A percentile compares a stretch with the other conserved stretches of the same genome.
Evolutionary conservation across 306 rosid species (phyloP).

Genomic region (Pyrus bretschneideri): DNA sequence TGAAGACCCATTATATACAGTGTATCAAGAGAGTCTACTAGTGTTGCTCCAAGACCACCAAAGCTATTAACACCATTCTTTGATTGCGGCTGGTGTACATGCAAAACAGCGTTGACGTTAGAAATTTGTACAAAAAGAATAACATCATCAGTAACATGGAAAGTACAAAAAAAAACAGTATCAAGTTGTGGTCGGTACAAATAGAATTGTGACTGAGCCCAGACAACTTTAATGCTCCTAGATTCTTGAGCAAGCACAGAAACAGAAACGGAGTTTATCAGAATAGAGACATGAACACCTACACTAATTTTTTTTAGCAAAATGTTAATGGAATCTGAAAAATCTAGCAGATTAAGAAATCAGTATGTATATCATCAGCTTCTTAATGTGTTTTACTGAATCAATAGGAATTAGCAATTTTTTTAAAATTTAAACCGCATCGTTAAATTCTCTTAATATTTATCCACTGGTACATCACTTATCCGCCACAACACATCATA

Average conservation of each 20-base stretch:
- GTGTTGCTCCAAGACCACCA: conserved; percentile 99
- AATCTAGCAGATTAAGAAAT: not conserved
- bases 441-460: not conserved
- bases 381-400: not conserved
- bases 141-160: not conserved
- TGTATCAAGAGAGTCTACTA: conserved; percentile 93
- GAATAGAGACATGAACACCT: not conserved
- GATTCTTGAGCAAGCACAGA: not conserved
- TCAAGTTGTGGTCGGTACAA: not conserved
- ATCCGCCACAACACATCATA: not conserved
- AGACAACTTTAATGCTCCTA: not conserved
- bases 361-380: not conserved
- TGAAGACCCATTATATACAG: conserved; percentile 92
- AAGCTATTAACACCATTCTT: conserved; percentile 91
- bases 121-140: not conserved
- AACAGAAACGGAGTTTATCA: not conserved
- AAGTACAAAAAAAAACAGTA: not conserved
- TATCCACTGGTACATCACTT: not conserved
- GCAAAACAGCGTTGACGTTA: conserved; percentile 22
- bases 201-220: not conserved
- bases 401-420: not conserved
- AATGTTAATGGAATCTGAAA: not conserved
- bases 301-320: not conserved
- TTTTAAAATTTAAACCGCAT: not conserved
- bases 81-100: conserved; percentile 77